Evolutionary conservation across 768 basidiomycete genomes (phyloP).

Genomic region (Paxillus involutus): DNA sequence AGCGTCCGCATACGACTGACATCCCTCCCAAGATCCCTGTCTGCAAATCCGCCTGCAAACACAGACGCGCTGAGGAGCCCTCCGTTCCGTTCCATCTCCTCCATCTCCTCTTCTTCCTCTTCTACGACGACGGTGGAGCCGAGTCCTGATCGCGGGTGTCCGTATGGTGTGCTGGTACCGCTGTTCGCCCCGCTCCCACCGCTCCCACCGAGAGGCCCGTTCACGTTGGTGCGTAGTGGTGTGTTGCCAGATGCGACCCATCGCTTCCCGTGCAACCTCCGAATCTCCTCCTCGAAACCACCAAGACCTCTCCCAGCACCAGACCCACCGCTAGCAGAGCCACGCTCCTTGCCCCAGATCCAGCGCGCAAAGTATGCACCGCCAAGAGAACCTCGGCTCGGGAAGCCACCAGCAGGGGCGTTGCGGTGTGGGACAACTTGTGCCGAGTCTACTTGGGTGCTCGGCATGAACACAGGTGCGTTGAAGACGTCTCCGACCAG

Average conservation of each 20-base stretch:
- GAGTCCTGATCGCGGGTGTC: conserved; percentile 52
- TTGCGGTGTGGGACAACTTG: conserved; percentile 70
- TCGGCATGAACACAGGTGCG: conserved; percentile 73
- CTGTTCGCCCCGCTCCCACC: conserved; percentile 57
- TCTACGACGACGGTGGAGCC: conserved; percentile 56
- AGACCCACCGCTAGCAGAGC: conserved; percentile 25
- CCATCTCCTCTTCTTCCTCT: conserved; percentile 75
- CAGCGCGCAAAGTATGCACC: conserved; percentile 80
- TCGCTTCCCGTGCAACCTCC: conserved; percentile 66
- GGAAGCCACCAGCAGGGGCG: conserved; percentile 67
- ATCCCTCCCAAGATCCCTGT: conserved; percentile 38
- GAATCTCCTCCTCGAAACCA: conserved; percentile 80
- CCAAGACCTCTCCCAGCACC: conserved; percentile 42
- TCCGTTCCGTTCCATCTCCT: conserved; percentile 49
- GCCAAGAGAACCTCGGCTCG: conserved; percentile 69
- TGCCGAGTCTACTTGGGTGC: conserved; percentile 75
- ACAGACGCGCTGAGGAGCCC: conserved; percentile 29
- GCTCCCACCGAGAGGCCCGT: conserved; percentile 34
- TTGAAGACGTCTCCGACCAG: conserved; percentile 84
- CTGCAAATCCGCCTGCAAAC: conserved; percentile 39
- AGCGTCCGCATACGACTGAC: conserved; percentile 52
- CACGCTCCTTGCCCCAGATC: conserved; percentile 76
- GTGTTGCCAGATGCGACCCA: conserved; percentile 68
- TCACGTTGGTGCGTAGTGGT: conserved; percentile 60
- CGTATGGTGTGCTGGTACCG: conserved; percentile 69